Evolutionary conservation across 2,329 filamentous ascomycete genomes (phyloP).

Genomic region (Sporothrix mexicana): DNA sequence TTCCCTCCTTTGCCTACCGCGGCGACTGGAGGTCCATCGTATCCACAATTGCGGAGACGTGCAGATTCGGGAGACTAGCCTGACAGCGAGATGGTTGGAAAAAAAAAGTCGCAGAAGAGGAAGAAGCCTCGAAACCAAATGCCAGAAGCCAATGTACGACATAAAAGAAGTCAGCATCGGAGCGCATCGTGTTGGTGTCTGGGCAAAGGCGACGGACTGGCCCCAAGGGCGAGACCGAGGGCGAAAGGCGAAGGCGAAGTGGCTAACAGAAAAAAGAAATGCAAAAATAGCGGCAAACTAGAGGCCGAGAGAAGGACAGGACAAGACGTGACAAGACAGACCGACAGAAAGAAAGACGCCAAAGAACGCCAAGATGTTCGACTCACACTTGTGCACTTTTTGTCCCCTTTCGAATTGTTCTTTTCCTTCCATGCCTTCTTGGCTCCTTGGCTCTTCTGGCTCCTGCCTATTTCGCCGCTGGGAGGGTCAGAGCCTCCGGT

Average conservation of each 20-base stretch:
- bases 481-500: conserved; percentile 10
- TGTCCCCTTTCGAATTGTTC: conserved; percentile 1
- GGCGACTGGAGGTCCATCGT: background rate
- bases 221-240: background rate
- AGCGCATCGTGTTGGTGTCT: conserved; percentile 11
- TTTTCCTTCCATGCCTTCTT: conserved; percentile 11
- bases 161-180: conserved; percentile 3
- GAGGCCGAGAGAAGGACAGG: background rate
- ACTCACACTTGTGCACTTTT: background rate
- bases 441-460: conserved; percentile 7
- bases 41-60: conserved; percentile 26
- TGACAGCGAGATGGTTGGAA: background rate
- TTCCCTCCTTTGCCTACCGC: conserved; percentile 1
- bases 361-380: background rate
- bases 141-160: too few relatives aligned
- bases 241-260: background rate
- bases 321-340: background rate
- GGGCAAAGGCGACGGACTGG: conserved; percentile 4
- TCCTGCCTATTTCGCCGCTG: background rate
- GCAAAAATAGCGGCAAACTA: background rate
- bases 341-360: background rate
- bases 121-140: background rate
- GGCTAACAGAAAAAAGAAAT: background rate
- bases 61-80: conserved; percentile 13
- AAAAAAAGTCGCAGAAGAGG: background rate